Evolutionary conservation across 2,329 filamentous ascomycete species (phyloP), one percentile per base, ranked within the genome.

Genomic region (Orbilia ellipsospora): DNA sequence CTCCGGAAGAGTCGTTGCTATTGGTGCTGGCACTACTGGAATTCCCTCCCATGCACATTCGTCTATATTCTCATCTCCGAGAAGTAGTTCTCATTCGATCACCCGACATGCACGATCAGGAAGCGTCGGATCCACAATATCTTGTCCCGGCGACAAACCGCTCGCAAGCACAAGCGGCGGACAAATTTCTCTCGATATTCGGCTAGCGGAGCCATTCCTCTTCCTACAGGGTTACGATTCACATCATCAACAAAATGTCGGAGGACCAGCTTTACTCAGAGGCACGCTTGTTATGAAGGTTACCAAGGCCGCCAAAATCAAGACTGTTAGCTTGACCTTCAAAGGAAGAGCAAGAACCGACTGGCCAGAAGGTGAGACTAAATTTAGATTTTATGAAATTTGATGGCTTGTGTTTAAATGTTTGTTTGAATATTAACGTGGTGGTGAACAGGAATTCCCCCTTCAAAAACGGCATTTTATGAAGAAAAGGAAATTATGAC

Each of bases 291-390:
- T 92, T 79, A 82, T 99, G 45, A 90, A 90, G 73, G 88, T 98
- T 12, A 90, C 91, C 54, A 98, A 98, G 81, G 91, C 92, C 78
- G 89, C 93, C 55, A 99, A 99, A 83, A 90, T 99, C 78, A 97
- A 97, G 84, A 90, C 92, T 2, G 88, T 99, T 23, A 93, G 91
- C 4, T 85, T 99, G 62, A 94, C 92, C 80, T 92, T 99, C 79
- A 88, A 90, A 48, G 95, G 94, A 31, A 90, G 89, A 81, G 92
- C 93, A 2, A 88, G 91, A 77, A 98, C 95, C 0, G 93, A 97
- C 81, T 99, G 95, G 95, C 94, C 95, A 15, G 95, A 98, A 84
- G 93, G 89, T 87, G 80, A 68, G 78, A 65, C 44, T 55, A 40
- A 31, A 44, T 52, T 52, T 12, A 55, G 45, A 57, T 16, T 16